Percentiles rank a stretch among this genome's conserved stretches.
Evolutionary conservation across 768 basidiomycete genomes (phyloP).

Genomic region (Trametes gibbosa): DNA sequence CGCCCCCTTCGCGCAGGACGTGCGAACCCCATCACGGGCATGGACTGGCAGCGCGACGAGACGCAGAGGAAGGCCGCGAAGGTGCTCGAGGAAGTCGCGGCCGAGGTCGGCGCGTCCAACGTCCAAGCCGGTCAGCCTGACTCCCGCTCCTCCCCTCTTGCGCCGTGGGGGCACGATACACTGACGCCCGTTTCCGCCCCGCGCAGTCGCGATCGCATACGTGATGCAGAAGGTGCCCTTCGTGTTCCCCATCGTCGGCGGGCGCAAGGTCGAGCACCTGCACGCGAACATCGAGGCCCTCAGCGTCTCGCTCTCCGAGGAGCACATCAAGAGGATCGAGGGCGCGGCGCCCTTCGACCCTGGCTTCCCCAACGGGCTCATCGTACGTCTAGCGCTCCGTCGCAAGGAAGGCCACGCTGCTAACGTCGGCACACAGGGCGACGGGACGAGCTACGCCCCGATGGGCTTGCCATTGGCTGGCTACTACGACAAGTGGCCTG

Average conservation of each 20-base stretch:
- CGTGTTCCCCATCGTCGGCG: slow-evolving; percentile 22
- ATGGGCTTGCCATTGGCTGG: slow-evolving; percentile 10
- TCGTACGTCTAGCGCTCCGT: not conserved
- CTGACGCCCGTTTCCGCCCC: not conserved
- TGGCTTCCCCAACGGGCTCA: slow-evolving; percentile 22
- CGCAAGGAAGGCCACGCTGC: no score
- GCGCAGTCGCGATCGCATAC: slow-evolving; percentile 29
- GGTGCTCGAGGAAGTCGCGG: slow-evolving; percentile 49
- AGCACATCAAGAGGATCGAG: slow-evolving; percentile 25
- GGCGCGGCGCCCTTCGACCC: slow-evolving; percentile 22
- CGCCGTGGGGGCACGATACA: no score
- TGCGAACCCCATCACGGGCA: slow-evolving; percentile 19
- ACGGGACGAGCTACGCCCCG: slow-evolving; percentile 14
- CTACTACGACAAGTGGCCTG: slow-evolving; percentile 25
- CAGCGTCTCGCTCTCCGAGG: slow-evolving; percentile 15
- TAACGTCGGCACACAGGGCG: slow-evolving; percentile 12
- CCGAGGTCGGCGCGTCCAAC: slow-evolving; percentile 38
- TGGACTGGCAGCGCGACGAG: slow-evolving; percentile 43
- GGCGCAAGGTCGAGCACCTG: slow-evolving; percentile 21
- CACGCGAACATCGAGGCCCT: slow-evolving; percentile 21
- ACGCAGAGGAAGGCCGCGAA: slow-evolving; percentile 38
- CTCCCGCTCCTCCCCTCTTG: slow-evolving; percentile 2
- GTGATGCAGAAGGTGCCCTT: slow-evolving; percentile 30
- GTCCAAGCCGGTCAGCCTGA: not conserved
- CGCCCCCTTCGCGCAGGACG: slow-evolving; percentile 26